phyloP scores from a whole-genome alignment of 306 rosid genomes.

The Medicago ruthenica region DNA sequence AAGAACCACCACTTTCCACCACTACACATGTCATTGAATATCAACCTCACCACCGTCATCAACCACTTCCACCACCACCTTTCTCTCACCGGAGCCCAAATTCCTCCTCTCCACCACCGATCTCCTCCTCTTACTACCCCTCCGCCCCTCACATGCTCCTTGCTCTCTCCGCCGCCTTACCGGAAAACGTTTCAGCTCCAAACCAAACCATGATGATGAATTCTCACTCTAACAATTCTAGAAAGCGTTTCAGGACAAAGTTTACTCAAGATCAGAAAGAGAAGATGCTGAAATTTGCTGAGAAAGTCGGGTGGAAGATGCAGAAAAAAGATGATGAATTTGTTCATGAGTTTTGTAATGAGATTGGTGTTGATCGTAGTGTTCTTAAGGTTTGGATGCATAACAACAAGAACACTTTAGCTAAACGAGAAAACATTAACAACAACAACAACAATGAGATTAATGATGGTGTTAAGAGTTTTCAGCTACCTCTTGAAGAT shows the following conservation, averaged over 20 bases:
- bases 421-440: conserved; percentile 48
- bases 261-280: conserved; percentile 90
- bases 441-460: conserved; percentile 7
- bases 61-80: conserved; percentile 58
- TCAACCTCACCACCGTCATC: conserved; percentile 89
- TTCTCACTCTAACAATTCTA: background rate
- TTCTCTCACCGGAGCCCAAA: conserved; percentile 64
- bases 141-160: conserved; percentile 95
- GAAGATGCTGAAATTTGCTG: conserved; percentile 85
- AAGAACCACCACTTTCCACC: conserved; percentile 56
- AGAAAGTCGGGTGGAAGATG: conserved; percentile 91
- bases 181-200: conserved; percentile 50
- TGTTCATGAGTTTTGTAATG: conserved; percentile 65
- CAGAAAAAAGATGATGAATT: conserved; percentile 79
- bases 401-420: conserved; percentile 79
- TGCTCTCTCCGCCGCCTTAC: conserved; percentile 71
- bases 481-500: conserved; percentile 31
- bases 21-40: conserved; percentile 78
- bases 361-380: conserved; percentile 68
- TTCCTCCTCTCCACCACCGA: conserved; percentile 95
- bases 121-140: conserved; percentile 94
- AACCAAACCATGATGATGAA: background rate
- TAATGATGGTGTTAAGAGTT: conserved; percentile 24
- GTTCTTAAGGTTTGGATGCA: conserved; percentile 99
- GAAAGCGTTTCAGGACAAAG: conserved; percentile 82